A percentile compares a stretch with the other conserved stretches of the same genome.
phyloP scores from a whole-genome alignment of 345 rosid species.

The Ailanthus altissimus region DNA sequence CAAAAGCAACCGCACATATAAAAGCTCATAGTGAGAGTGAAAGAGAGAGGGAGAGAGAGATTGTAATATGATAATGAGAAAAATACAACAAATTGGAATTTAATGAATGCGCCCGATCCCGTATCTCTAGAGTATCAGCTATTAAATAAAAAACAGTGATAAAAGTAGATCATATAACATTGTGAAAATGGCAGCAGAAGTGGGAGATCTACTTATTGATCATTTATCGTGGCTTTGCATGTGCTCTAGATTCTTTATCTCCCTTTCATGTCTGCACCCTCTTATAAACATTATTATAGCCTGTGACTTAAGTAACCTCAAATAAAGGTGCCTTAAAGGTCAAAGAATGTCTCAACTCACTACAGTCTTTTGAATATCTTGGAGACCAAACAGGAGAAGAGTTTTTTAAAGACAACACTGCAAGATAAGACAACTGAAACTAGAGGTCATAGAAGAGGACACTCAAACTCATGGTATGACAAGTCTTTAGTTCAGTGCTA shows the following conservation, averaged over 20 bases:
- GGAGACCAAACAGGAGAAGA: too few relatives aligned
- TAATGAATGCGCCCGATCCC: constrained; percentile 33
- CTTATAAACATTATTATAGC: constrained; percentile 33
- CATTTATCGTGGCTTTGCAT: constrained; percentile 1
- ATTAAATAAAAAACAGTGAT: not conserved
- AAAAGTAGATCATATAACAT: constrained; percentile 27
- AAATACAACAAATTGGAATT: constrained; percentile 24
- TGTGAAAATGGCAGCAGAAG: constrained; percentile 28
- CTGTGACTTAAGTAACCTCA: constrained; percentile 22
- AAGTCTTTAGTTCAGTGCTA: too few relatives aligned
- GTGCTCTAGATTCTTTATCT: constrained; percentile 13
- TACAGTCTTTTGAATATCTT: constrained; percentile 21
- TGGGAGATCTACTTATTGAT: constrained; percentile 24
- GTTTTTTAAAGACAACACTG: too few relatives aligned
- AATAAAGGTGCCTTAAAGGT: constrained; percentile 37
- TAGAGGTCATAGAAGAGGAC: too few relatives aligned
- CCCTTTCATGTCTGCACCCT: constrained; percentile 30
- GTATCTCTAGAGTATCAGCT: constrained; percentile 10
- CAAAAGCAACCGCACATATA: not conserved
- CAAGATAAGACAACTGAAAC: too few relatives aligned
- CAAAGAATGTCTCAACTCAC: constrained; percentile 37
- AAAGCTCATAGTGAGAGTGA: not conserved
- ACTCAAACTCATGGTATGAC: too few relatives aligned
- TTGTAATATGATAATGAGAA: not conserved
- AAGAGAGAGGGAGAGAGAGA: too few relatives aligned